Percentiles rank a stretch among this genome's conserved stretches.
These are phyloP conservation scores for Simplicillium sp. DNA, from an alignment of 2,329 filamentous ascomycete species.

Conservation along the genomic window DNA sequence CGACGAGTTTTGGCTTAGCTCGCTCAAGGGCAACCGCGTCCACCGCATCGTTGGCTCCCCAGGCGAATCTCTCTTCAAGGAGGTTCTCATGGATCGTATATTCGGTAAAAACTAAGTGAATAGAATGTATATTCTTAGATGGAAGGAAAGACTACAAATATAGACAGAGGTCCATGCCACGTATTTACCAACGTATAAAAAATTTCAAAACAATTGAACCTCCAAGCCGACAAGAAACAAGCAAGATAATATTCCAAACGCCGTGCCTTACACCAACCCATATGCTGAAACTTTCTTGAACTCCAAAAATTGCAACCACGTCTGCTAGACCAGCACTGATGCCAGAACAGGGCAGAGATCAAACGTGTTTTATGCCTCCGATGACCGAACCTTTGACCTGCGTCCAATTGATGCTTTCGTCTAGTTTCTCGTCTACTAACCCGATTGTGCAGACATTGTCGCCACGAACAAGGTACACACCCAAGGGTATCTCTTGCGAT, in stretches of 20 bases:
- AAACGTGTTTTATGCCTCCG: conserved; percentile 69
- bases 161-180: too few species aligned
- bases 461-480: conserved; percentile 83
- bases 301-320: conserved; percentile 9
- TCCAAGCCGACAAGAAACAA: not conserved
- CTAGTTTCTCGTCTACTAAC: conserved; percentile 79
- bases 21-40: conserved; percentile 68
- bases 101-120: conserved; percentile 35
- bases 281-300: not conserved
- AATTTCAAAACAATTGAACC: not conserved
- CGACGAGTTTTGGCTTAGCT: conserved; percentile 65
- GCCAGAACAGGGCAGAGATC: too few species aligned
- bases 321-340: too few species aligned
- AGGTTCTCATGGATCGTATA: conserved; percentile 54
- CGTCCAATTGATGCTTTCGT: conserved; percentile 85
- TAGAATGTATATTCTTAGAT: not conserved
- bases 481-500: conserved; percentile 72
- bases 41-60: conserved; percentile 63
- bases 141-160: not conserved
- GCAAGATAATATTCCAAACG: conserved; percentile 1
- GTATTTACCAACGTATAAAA: conserved; percentile 5
- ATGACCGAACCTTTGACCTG: conserved; percentile 81
- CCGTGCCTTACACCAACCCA: not conserved
- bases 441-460: conserved; percentile 92
- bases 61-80: conserved; percentile 57